Base-by-base conservation (phyloP, 768 basidiomycete species). In the Clavaria fumosa region DNA sequence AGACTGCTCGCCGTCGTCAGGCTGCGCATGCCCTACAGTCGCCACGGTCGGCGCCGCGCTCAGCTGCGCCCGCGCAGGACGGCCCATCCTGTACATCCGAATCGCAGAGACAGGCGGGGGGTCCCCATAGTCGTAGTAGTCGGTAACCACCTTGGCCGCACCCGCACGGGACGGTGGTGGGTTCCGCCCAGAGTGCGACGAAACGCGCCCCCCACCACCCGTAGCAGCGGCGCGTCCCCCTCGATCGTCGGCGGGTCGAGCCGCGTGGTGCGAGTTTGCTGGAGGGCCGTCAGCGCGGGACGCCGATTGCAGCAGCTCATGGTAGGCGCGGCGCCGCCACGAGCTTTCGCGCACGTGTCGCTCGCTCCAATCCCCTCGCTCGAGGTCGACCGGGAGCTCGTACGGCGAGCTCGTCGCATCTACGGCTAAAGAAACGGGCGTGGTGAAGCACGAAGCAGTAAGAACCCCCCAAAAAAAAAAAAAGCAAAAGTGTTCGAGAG, bases 241-340 rank as follows among this genome's bases (percentile, higher is more conserved):
- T 38, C n/a, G 45, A 28, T 1, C 45, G 40, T 27, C 41, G 35
- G 7, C 40, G 34, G 36, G 45, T 42, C 31, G 38, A 35, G 10
- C 34, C n/a, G 24, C 12, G 9, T 7, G 14, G 20, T 28, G 34
- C 31, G 20, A 12, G 19, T 44, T 48, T 12, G 34, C 26, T n/a
- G n/a, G n/a, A n/a, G n/a, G n/a, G n/a, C n/a, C n/a, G n/a, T n/a
- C n/a, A n/a, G n/a, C n/a, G n/a, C n/a, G n/a, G n/a, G n/a, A n/a
- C 6, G 22, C 40, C 17, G 53, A 7, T 36, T 67, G 64, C 9
- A 72, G 72, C 22, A 75, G 45, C 14, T 68, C 65, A 43, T 63
- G 51, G 49, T 74, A 74, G 11, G 71, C 50, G 35, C 53, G 62
- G 12, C 64, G 63, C 74, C 74, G 75, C 72, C 72, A 75, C 0